A percentile compares a stretch with the other conserved stretches of the same genome.
Conservation (phyloP, 176 grass and related monocot species). For the Oryza meyeriana region DNA sequence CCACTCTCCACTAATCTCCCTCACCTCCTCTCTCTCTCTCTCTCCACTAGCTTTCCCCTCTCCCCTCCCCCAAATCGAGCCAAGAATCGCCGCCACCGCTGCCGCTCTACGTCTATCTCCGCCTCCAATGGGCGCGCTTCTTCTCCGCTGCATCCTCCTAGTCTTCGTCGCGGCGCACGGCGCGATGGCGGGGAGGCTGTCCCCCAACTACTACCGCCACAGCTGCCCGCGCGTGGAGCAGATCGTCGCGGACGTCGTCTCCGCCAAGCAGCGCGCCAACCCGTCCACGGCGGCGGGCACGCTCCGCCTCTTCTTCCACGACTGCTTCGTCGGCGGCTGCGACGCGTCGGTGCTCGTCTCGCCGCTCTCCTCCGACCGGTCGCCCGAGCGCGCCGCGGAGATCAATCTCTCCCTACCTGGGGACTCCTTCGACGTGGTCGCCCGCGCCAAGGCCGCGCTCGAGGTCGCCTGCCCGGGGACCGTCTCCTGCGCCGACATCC, state of each 20-base stretch:
- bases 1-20: background rate
- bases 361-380: slow-evolving; percentile 12
- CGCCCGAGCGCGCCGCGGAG: slow-evolving; percentile 65
- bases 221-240: slow-evolving; percentile 62
- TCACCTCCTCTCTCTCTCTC: background rate
- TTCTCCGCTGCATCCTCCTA: background rate
- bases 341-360: slow-evolving; percentile 82
- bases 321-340: slow-evolving; percentile 89
- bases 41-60: slow-evolving; percentile 19
- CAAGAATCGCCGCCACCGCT: background rate
- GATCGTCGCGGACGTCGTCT: slow-evolving; percentile 61
- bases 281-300: slow-evolving; percentile 75
- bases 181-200: slow-evolving; percentile 22
- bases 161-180: background rate
- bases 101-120: background rate
- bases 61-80: background rate
- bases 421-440: slow-evolving; percentile 76
- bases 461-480: slow-evolving; percentile 58
- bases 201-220: slow-evolving; percentile 58
- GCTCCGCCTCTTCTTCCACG: slow-evolving; percentile 98
- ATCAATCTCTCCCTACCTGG: slow-evolving; percentile 91
- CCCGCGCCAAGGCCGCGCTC: slow-evolving; percentile 68
- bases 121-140: slow-evolving; percentile 33
- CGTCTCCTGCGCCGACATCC: slow-evolving; percentile 85
- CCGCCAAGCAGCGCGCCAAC: slow-evolving; percentile 73